Evolutionary conservation across 2,329 filamentous ascomycete species (phyloP), one percentile per base, ranked within the genome.

Genomic region (Neofusicoccum cordaticola): DNA sequence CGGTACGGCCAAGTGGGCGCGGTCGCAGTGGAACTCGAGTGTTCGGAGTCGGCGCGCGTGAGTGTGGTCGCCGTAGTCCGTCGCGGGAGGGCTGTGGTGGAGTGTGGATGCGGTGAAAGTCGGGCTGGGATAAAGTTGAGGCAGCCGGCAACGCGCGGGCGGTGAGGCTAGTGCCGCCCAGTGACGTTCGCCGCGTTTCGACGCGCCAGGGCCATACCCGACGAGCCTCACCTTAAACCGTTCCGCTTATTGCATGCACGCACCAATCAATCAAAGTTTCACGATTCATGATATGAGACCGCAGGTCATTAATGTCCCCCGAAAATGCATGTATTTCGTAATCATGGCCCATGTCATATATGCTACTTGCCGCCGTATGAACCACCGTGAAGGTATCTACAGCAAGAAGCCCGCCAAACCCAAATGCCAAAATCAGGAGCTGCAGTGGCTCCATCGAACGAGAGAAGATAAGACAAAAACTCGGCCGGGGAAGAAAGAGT

Each of bases 401-500:
- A 60, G 56, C 56, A 13, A 60, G 42, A 47, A 47, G 56, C 56
- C 31, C 41, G 31, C 56, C 48, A 44, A 53, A 63, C 48, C 61
- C 61, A 52, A 15, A 63, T 63, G 61, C 61, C 50, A 11, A 12
- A 56, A 63, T 63, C 61, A 41, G 50, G 48, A 47, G 61, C 48
- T 53, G 31, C 48, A 56, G 61, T 53, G 61, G 41, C 61, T 22
- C 48, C 61, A 3, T 63, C 61, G 13, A n/a, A 37, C 17, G 47
- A 45, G 4, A 45, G 50, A 63, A 63, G 41, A 39, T 17, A 56
- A 63, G 6, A 27, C 9, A 31, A 35, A 62, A 22, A n/a, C n/a
- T 58, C 4, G 34, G 34, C n/a, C 35, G 44, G 58, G 37, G 44
- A 39, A 47, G n/a, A 35, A 39, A 44, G 48, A 12, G 47, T 9